A percentile compares a stretch with the other conserved stretches of the same genome.
Evolutionary conservation across 1,139 yeast genomes (phyloP).

Genomic region (Geotrichum candidum): DNA sequence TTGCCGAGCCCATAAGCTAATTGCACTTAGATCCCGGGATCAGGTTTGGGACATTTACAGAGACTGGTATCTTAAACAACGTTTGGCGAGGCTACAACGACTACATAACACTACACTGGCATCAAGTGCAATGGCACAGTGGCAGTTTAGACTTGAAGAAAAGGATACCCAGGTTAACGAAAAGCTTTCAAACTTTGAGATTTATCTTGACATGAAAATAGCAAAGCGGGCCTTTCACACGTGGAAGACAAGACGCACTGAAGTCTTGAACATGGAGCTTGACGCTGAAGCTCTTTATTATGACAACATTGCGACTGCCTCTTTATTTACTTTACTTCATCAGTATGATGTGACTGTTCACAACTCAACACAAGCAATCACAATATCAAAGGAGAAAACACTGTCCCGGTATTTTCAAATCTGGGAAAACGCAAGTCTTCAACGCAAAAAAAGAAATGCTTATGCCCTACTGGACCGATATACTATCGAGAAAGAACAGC

Average conservation of each 20-base stretch:
- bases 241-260: conserved; percentile 11
- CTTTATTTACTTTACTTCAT: not conserved
- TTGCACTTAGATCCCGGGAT: conserved; percentile 6
- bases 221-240: not conserved
- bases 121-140: conserved; percentile 12
- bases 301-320: not conserved
- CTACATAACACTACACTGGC: conserved; percentile 15
- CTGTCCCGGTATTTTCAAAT: not conserved
- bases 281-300: conserved; percentile 12
- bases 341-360: not conserved
- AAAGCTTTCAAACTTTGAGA: not conserved
- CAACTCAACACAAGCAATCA: not conserved
- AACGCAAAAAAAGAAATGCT: not conserved
- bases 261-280: not conserved
- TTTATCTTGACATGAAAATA: not conserved
- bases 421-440: conserved; percentile 5
- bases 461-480: not conserved
- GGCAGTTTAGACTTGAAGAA: conserved; percentile 14
- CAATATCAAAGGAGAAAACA: not conserved
- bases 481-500: not conserved
- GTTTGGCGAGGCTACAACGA: conserved; percentile 17
- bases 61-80: conserved; percentile 22
- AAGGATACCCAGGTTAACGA: conserved; percentile 2
- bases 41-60: conserved; percentile 16
- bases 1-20: conserved; percentile 10